These are phyloP conservation scores for Letharia columbiana DNA, from an alignment of 495 filamentous ascomycete genomes.

Conservation along the genomic window DNA sequence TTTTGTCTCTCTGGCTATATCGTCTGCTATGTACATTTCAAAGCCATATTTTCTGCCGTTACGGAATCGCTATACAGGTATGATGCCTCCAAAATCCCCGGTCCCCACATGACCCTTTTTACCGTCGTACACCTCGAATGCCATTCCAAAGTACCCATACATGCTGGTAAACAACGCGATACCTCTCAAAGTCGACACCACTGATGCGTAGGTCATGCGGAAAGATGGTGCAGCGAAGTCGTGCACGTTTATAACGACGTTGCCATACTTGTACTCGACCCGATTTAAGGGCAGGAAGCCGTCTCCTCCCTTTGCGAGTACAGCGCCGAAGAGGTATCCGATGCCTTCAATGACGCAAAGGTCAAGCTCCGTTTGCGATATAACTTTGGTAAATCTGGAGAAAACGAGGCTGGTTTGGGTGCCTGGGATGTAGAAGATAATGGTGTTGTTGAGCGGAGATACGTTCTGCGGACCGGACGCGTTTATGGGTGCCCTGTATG, in stretches of 20 bases:
- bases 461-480: neutral
- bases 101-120: conserved; percentile 2
- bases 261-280: conserved; percentile 7
- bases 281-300: neutral
- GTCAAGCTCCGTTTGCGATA: conserved; percentile 6
- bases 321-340: neutral
- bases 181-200: conserved; percentile 6
- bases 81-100: neutral
- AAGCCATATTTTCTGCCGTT: neutral
- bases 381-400: neutral
- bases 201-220: neutral
- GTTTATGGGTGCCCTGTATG: neutral
- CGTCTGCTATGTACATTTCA: too few species aligned
- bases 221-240: conserved; percentile 1
- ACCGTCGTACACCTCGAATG: neutral
- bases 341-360: conserved; percentile 11
- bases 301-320: neutral
- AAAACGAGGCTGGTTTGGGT: conserved; percentile 2
- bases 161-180: conserved; percentile 11
- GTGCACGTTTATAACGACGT: conserved; percentile 4
- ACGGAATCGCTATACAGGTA: neutral
- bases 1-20: too few species aligned
- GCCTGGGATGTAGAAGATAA: conserved; percentile 9
- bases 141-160: neutral
- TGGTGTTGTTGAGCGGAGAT: neutral